These are phyloP conservation scores for Fomitopsis betulina DNA, from an alignment of 1,284 basidiomycete genomes.

Conservation along the genomic window DNA sequence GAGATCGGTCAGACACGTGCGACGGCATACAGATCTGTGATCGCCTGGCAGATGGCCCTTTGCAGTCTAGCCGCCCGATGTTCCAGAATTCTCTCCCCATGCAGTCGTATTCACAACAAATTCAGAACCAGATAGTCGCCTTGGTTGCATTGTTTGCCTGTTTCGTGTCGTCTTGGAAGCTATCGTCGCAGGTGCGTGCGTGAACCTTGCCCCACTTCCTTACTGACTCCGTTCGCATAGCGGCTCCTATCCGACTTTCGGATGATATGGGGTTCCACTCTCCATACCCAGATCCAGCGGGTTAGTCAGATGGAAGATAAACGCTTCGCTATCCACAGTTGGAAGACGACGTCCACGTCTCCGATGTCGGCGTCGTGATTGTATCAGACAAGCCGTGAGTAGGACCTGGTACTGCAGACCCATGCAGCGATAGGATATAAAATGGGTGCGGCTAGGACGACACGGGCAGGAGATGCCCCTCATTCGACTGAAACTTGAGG, in stretches of 20 bases:
- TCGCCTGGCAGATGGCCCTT: neutral
- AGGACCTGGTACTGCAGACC: neutral
- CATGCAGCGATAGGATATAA: neutral
- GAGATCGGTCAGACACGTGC: slow-evolving; percentile 4
- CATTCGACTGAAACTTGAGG: too few species aligned
- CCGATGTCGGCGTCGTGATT: neutral
- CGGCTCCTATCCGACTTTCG: neutral
- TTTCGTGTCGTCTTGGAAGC: neutral
- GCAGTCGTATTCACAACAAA: neutral
- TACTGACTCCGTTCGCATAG: neutral
- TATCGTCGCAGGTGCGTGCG: neutral
- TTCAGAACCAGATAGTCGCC: neutral
- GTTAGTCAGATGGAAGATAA: neutral
- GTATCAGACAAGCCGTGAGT: neutral
- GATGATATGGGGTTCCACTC: neutral
- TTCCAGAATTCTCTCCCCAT: neutral
- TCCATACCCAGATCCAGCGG: neutral
- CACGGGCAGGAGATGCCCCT: too few species aligned
- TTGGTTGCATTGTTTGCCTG: neutral
- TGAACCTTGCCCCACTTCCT: neutral
- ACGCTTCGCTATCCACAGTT: neutral
- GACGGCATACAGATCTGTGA: neutral
- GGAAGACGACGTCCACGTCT: neutral
- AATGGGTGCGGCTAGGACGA: neutral
- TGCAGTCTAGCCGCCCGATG: neutral